Base-by-base conservation (phyloP, 164 flowering plant species). In the Tinospora cordifolia region DNA sequence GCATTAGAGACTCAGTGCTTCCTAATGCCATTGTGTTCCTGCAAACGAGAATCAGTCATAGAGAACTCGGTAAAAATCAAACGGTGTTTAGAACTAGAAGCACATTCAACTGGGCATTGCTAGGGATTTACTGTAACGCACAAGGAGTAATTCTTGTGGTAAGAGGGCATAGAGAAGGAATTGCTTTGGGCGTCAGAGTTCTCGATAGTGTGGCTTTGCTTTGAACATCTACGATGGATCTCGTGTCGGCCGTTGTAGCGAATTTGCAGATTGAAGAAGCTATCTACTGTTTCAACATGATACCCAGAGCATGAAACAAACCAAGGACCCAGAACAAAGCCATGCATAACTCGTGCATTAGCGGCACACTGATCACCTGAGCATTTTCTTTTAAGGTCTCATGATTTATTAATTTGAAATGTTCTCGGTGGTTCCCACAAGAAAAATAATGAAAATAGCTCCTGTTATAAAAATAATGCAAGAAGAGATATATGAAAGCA, bases 1-100 rank as follows among this genome's bases (percentile, higher is more conserved):
- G 93, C 83, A 86, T 80, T 85, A 88, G 57, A 21, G 97, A 83
- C 62, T 87, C 90, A 59, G 78, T 69, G 24, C 84, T 78, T 71
- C 83, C 88, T 74, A 88, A 71, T 6, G 71, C 85, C 74, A 81
- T 71, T 25, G 79, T 72, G 49, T 79, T 30, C 83, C 90, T 86
- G 73, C 54, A 67, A 81, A 36, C 6, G 36, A 34, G 60, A 65
- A 64, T 25, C 15, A 22, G 19, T 6, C 13, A 38, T 21, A 47
- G 11, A 25, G 19, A 41, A 67, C 4, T 15, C 60, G 3, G 2
- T 15, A 68, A 63, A 21, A 15, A 14, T 26, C 54, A 39, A 4
- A 0, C 39, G 19, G 13, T 26, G 38, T 2, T 30, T 30, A 30
- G 36, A 1, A 54, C 60, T 3, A 17, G 12, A 11, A 54, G 60